phyloP scores from a whole-genome alignment of 352 stramenopile genomes.

The Detonula confervacea region DNA sequence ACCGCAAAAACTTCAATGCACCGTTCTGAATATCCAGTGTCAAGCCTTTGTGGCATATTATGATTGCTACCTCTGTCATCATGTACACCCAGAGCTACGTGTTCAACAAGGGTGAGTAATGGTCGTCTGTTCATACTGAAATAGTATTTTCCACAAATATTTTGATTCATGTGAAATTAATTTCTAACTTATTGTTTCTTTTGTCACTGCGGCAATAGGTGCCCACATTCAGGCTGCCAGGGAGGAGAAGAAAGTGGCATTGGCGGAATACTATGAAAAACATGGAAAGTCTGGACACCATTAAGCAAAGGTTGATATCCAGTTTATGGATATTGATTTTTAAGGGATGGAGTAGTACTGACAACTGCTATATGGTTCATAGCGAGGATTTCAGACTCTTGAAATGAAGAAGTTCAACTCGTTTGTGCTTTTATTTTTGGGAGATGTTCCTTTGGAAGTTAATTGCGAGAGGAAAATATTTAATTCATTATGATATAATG shows the following conservation, averaged over 20 bases:
- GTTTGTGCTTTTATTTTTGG: no score
- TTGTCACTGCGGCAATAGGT: constrained; percentile 33
- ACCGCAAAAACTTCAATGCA: no score
- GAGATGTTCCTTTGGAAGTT: no score
- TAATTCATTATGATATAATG: no score
- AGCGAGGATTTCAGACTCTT: no score
- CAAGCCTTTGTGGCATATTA: constrained; percentile 72
- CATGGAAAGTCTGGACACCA: constrained; percentile 68
- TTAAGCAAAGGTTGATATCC: constrained; percentile 51
- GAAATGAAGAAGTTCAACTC: no score
- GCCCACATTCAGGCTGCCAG: constrained; percentile 57
- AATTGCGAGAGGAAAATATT: no score
- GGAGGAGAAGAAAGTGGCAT: constrained; percentile 60
- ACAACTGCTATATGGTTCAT: no score
- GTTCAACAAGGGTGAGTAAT: constrained; percentile 67
- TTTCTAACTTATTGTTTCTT: constrained; percentile 8
- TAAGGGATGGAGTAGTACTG: no score
- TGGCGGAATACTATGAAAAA: constrained; percentile 77
- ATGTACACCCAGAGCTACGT: constrained; percentile 79
- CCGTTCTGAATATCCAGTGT: no score
- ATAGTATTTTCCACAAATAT: not conserved
- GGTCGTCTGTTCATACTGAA: not conserved
- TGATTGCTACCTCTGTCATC: constrained; percentile 70
- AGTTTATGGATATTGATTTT: no score
- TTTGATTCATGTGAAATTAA: constrained; percentile 8